phyloP scores from a whole-genome alignment of 805 yeast genomes.

The Lachancea kluyveri region DNA sequence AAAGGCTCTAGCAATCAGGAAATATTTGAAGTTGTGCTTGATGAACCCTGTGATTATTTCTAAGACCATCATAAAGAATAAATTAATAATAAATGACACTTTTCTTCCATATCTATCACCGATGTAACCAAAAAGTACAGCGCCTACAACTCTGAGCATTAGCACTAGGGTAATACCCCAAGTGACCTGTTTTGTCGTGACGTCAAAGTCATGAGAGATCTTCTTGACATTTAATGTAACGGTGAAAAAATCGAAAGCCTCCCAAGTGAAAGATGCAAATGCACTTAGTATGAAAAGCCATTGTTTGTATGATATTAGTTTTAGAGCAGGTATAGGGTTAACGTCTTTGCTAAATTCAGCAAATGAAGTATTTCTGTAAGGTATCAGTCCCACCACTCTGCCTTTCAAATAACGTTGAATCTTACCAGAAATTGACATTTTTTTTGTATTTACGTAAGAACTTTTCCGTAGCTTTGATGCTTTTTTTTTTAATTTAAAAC shows the following conservation, averaged over 20 bases:
- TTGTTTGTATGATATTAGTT: constrained; percentile 38
- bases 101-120: constrained; percentile 60
- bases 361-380: background rate
- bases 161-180: constrained; percentile 70
- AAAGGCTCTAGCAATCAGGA: constrained; percentile 52
- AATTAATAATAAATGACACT: constrained; percentile 52
- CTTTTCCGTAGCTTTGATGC: too few relatives aligned
- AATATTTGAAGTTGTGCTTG: constrained; percentile 44
- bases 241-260: constrained; percentile 63
- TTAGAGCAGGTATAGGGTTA: constrained; percentile 58
- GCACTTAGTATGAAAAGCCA: constrained; percentile 50
- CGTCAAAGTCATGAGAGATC: constrained; percentile 43
- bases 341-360: constrained; percentile 13
- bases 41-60: constrained; percentile 64
- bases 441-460: too few relatives aligned
- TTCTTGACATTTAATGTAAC: constrained; percentile 47
- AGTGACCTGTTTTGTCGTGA: constrained; percentile 43
- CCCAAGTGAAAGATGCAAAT: constrained; percentile 62
- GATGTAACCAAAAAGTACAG: constrained; percentile 53
- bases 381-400: constrained; percentile 1
- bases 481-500: too few relatives aligned
- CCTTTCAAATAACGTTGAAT: background rate
- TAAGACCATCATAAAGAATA: constrained; percentile 43
- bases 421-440: too few relatives aligned
- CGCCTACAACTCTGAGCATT: constrained; percentile 67